A percentile compares a stretch with the other conserved stretches of the same genome.
phyloP scores from a whole-genome alignment of 1,284 basidiomycete species.

The Naganishia cerealis region DNA sequence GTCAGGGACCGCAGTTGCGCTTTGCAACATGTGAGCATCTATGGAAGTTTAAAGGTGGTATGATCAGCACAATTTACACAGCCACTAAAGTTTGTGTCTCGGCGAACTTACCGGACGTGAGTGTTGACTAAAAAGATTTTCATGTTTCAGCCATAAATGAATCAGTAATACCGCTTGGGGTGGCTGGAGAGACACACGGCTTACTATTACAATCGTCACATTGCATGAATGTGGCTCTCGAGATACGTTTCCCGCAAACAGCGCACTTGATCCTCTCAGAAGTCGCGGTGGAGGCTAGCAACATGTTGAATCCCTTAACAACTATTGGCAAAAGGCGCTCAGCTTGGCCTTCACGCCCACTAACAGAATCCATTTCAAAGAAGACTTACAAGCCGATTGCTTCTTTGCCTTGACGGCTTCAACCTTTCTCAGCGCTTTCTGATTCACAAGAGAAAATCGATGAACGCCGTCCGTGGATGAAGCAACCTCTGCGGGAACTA shows the following conservation, averaged over 20 bases:
- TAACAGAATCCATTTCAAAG: conserved; percentile 19
- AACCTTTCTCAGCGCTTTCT: conserved; percentile 60
- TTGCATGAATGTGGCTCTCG: conserved; percentile 77
- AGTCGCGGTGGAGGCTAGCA: conserved; percentile 63
- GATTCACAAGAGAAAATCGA: conserved; percentile 76
- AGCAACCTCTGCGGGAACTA: background rate
- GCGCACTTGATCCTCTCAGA: conserved; percentile 66
- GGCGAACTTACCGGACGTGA: conserved; percentile 23
- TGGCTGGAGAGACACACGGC: conserved; percentile 38
- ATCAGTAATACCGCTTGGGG: background rate
- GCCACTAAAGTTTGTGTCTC: background rate
- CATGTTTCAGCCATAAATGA: background rate
- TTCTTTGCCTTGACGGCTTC: conserved; percentile 57
- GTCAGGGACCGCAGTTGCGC: conserved; percentile 9
- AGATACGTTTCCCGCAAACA: conserved; percentile 74
- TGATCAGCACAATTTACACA: background rate
- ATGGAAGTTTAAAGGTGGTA: background rate
- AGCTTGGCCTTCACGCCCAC: background rate
- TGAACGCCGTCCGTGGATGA: conserved; percentile 53
- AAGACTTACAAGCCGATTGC: conserved; percentile 42
- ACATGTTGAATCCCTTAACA: conserved; percentile 63
- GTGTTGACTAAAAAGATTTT: conserved; percentile 17
- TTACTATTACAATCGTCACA: conserved; percentile 83
- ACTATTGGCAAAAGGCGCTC: conserved; percentile 24
- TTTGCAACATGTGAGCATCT: conserved; percentile 27